Conservation (phyloP, 768 basidiomycete genomes). For the Amanita jacksonii region DNA sequence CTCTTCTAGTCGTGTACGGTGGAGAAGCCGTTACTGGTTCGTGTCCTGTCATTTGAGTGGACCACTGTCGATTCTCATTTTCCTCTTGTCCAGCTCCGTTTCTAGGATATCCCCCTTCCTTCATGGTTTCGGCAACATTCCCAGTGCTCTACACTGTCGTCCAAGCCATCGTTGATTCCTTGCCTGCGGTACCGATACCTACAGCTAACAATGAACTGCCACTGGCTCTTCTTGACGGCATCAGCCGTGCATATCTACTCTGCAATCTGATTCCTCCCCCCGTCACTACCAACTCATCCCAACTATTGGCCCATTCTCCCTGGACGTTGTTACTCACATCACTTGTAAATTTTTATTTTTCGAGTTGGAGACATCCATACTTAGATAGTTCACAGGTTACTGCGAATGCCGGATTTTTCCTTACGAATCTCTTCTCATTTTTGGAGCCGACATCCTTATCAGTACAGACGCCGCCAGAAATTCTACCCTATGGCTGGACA, state of each 20-base stretch:
- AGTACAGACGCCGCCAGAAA: conserved; percentile 70
- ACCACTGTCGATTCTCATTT: background rate
- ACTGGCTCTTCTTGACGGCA: conserved; percentile 64
- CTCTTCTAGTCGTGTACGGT: conserved; percentile 63
- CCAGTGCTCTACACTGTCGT: conserved; percentile 50
- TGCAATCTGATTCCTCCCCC: conserved; percentile 70
- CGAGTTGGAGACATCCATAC: conserved; percentile 1
- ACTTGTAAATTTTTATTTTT: conserved; percentile 35
- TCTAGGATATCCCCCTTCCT: conserved; percentile 62
- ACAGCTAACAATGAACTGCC: conserved; percentile 57
- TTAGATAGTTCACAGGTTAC: conserved; percentile 33
- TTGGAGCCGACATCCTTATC: conserved; percentile 61
- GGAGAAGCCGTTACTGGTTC: conserved; percentile 65
- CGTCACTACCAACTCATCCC: conserved; percentile 42
- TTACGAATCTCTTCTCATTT: conserved; percentile 66
- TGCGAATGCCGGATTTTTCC: conserved; percentile 77
- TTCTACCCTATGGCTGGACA: conserved; percentile 79
- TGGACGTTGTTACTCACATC: conserved; percentile 71
- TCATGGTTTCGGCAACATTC: conserved; percentile 64
- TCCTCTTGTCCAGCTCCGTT: conserved; percentile 40
- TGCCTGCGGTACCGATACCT: conserved; percentile 48
- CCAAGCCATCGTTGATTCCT: conserved; percentile 51
- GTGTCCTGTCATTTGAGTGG: background rate
- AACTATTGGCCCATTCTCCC: conserved; percentile 52
- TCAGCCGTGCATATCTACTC: conserved; percentile 69